Evolutionary conservation across 192 early-diverging fungal species (phyloP), one percentile per base, ranked within the genome.

Genomic region (Coemansia umbellata): DNA sequence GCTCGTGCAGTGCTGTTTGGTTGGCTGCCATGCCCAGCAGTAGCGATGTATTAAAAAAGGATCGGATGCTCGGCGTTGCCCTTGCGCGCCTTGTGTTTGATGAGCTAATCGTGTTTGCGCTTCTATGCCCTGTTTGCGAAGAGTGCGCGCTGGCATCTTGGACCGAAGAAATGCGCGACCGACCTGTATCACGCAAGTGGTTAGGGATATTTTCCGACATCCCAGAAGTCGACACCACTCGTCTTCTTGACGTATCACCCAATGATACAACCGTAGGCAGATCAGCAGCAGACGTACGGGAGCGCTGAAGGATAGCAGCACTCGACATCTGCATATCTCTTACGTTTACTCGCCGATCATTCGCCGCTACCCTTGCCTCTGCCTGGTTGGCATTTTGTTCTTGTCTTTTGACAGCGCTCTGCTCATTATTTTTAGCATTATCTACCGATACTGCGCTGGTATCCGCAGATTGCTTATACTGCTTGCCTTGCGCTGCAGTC

Each of bases 31-130:
- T 22, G 4, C 47, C 41, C 21, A 55, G 51, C 22, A 45, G 58
- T 15, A 54, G 35, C 22, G 36, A 15, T 9, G 59, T 32, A 27
- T 56, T 45, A 30, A 74, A 60, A 31, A 74, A 53, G 9, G 72
- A 74, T 27, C 72, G 56, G 30, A 74, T 51, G 23, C 72, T 74
- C 28, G 55, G 57, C 19, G 72, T 52, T 6, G 49, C 37, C 36
- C 55, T 43, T 14, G 15, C 17, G 2, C 37, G 33, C 28, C 21
- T 51, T 26, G 59, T 10, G 18, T 41, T 54, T 6, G 55, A 9
- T 18, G 44, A 47, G 47, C 59, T 61, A 22, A 47, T 24, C 3
- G 63, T 49, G n/a, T 32, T 53, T 14, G 52, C 56, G 5, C 39
- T 21, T 15, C 39, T 55, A 17, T 44, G 65, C 8, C 19, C 47